Evolutionary conservation across 2,329 filamentous ascomycete species (phyloP).

Genomic region (Fusarium penzigii): DNA sequence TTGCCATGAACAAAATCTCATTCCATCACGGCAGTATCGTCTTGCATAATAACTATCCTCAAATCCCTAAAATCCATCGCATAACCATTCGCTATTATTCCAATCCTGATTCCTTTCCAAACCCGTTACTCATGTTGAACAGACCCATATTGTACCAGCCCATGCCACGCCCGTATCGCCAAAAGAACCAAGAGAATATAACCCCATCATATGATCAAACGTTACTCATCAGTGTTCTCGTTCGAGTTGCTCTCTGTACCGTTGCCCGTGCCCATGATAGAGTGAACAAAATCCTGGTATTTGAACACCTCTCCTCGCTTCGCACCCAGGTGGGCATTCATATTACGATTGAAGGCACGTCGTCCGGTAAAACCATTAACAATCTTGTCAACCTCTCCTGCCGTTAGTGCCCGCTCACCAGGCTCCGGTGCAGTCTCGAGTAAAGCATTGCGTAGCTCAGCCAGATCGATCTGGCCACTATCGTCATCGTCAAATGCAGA

Average conservation of each 20-base stretch:
- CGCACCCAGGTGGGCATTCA: constrained; percentile 49
- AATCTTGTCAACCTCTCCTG: constrained; percentile 81
- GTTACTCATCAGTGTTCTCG: constrained; percentile 28
- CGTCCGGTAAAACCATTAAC: constrained; percentile 83
- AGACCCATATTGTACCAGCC: background rate
- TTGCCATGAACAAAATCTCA: no score
- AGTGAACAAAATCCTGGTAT: constrained; percentile 88
- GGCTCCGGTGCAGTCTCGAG: constrained; percentile 79
- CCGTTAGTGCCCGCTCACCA: constrained; percentile 64
- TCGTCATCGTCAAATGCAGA: constrained; percentile 96
- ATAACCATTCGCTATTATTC: background rate
- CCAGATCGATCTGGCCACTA: constrained; percentile 85
- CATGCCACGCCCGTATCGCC: background rate
- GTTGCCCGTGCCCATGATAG: constrained; percentile 58
- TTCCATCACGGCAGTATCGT: no score
- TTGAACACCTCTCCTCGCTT: constrained; percentile 86
- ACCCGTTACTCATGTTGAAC: background rate
- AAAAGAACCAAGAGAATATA: background rate
- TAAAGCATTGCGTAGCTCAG: constrained; percentile 79
- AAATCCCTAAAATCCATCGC: no score
- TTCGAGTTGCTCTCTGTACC: constrained; percentile 35
- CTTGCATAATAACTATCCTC: no score
- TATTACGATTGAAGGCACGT: constrained; percentile 74
- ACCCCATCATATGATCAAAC: background rate
- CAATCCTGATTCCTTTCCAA: background rate